A percentile compares a stretch with the other conserved stretches of the same genome.
Evolutionary conservation across 2,329 filamentous ascomycete species (phyloP).

Genomic region (Pseudohalonectria lignicola): DNA sequence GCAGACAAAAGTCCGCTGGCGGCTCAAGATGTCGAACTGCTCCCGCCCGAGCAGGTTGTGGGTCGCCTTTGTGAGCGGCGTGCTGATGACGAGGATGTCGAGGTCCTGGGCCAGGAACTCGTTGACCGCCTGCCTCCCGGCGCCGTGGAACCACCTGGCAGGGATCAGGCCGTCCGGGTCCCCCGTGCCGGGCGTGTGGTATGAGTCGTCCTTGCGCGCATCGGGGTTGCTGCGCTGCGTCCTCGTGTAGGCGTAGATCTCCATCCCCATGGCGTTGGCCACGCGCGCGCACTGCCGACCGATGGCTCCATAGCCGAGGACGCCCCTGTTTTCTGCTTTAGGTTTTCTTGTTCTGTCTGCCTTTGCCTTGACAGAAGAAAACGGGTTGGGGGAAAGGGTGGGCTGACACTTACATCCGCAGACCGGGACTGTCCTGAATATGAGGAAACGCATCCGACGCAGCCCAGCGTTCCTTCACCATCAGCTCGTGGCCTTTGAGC

Average conservation of each 20-base stretch:
- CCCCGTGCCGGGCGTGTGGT: constrained; percentile 56
- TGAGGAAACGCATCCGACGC: constrained; percentile 28
- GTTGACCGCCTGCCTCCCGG: constrained; percentile 29
- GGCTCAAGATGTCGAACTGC: constrained; percentile 34
- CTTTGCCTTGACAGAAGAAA: no score
- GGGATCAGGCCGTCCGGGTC: constrained; percentile 39
- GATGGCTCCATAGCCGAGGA: constrained; percentile 44
- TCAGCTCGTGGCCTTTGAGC: constrained; percentile 29
- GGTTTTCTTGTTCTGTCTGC: no score
- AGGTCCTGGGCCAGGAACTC: constrained; percentile 37
- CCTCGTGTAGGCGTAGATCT: constrained; percentile 65
- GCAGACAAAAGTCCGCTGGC: constrained; percentile 46
- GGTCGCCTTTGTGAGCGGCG: constrained; percentile 38
- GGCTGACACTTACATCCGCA: constrained; percentile 35
- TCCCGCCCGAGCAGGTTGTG: constrained; percentile 35
- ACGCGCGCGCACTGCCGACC: constrained; percentile 44
- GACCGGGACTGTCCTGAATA: constrained; percentile 31
- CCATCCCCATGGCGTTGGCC: constrained; percentile 55
- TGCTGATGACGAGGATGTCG: constrained; percentile 39
- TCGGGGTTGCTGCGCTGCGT: constrained; percentile 56
- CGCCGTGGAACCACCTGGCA: constrained; percentile 38
- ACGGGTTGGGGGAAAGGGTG: not conserved
- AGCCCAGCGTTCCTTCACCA: constrained; percentile 28
- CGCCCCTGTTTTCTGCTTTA: constrained; percentile 31
- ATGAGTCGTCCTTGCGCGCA: constrained; percentile 52